A percentile compares a stretch with the other conserved stretches of the same genome.
These are phyloP conservation scores for Solanum pimpinellifolium DNA, from an alignment of 257 asterid genomes.

Conservation along the genomic window DNA sequence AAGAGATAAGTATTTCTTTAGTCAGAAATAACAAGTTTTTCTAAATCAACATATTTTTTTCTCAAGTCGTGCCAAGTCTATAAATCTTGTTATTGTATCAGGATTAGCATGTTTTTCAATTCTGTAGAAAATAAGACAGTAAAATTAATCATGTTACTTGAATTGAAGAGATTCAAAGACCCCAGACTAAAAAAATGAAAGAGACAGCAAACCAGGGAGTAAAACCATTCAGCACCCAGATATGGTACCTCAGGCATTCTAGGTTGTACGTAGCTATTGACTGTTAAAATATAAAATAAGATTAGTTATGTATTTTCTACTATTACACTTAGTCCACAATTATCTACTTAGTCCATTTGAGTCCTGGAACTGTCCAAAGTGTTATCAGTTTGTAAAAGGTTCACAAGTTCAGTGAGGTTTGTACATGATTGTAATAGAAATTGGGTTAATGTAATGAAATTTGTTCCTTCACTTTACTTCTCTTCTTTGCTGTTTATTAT, in stretches of 20 bases:
- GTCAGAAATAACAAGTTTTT: background rate
- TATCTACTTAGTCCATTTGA: background rate
- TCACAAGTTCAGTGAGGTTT: background rate
- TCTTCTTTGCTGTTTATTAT: background rate
- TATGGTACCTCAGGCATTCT: background rate
- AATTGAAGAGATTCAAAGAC: background rate
- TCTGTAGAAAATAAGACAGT: background rate
- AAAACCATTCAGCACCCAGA: background rate
- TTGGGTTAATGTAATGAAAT: background rate
- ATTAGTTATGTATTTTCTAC: background rate
- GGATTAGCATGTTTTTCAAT: background rate
- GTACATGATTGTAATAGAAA: background rate
- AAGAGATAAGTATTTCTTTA: background rate
- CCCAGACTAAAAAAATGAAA: background rate
- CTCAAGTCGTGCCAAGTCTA: background rate
- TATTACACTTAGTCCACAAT: background rate
- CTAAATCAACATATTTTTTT: background rate
- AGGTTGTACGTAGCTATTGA: background rate
- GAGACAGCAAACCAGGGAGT: background rate
- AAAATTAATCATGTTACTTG: background rate
- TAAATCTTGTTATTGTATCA: background rate
- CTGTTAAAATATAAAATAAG: background rate
- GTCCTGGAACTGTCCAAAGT: background rate
- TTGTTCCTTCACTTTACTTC: background rate
- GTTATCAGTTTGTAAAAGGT: background rate